Evolutionary conservation across 768 basidiomycete species (phyloP).

Genomic region (Thelephora ganbajun): DNA sequence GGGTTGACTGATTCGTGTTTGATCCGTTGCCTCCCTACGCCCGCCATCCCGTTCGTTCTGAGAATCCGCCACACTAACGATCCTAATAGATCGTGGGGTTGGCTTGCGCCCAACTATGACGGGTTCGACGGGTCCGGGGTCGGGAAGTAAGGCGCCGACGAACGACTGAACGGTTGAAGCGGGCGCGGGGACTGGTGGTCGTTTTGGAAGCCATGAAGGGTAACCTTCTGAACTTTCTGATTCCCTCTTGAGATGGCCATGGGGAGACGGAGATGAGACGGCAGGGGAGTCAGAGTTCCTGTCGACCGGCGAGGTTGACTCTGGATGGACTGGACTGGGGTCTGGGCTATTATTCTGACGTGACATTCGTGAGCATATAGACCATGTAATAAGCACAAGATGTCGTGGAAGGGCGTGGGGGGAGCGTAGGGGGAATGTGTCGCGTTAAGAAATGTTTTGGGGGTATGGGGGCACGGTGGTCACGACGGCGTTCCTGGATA

Average conservation of each 20-base stretch:
- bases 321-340: background rate
- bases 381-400: background rate
- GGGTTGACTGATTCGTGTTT: slow-evolving; percentile 22
- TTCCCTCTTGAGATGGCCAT: slow-evolving; percentile 10
- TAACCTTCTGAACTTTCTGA: slow-evolving; percentile 43
- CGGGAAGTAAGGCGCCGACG: slow-evolving; percentile 23
- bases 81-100: slow-evolving; percentile 70
- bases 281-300: background rate
- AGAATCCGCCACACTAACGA: slow-evolving; percentile 55
- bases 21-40: slow-evolving; percentile 36
- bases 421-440: background rate
- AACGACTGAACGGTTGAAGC: slow-evolving; percentile 55
- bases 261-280: slow-evolving; percentile 20
- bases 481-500: background rate
- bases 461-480: background rate
- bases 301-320: background rate
- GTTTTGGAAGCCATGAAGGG: slow-evolving; percentile 72
- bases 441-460: background rate
- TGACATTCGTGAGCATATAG: background rate
- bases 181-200: slow-evolving; percentile 67
- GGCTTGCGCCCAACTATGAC: slow-evolving; percentile 55
- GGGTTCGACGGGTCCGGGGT: slow-evolving; percentile 18
- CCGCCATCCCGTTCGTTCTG: slow-evolving; percentile 23
- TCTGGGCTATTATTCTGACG: background rate
- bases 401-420: background rate